Base-by-base conservation (phyloP, 2,329 filamentous ascomycete species). In the Trichoderma sp. region DNA sequence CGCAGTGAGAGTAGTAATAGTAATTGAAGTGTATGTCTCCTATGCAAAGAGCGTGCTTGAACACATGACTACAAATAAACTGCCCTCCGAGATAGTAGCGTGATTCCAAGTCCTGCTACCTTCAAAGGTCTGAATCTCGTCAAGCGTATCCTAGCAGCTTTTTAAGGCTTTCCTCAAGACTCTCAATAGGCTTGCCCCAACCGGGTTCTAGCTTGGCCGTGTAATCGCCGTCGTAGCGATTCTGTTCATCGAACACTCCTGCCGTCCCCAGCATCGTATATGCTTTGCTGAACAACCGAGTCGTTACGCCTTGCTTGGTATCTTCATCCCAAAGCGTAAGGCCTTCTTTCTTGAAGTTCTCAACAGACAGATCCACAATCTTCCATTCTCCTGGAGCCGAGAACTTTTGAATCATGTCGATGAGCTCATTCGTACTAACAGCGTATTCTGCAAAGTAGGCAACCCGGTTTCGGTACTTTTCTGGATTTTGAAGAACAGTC, bases 161-260 rank as follows among this genome's bases (percentile, higher is more conserved):
- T 29, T 29, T 52, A 8, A 68, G 58, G 8, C 47, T 53, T 31
- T 63, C 59, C n/a, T 63, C 57, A 16, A 57, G 29, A 8, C 16
- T 29, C 16, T 68, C 64, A 52, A 68, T 52, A 19, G 55, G 40
- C 29, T 43, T 47, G n/a, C 67, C 67, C 31, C 16, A 62, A 31
- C 67, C 67, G 13, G 52, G n/a, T 21, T 73, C 72, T 6, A 68
- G 56, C 49, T 70, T 59, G 19, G 40, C 7, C 19, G 31, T 56
- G 33, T 69, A 73, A 21, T 72, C 58, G 1, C 70, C 71, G 0
- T 70, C 71, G 27, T 71, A 74, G 1, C 64, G 52, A 40, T 72
- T 72, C 2, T 63, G 21, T 19, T 72, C 70, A 33, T 72, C 68
- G 16, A 73, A 60, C 1, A 72, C 21, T 0, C 68, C 71, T 8